These are phyloP conservation scores for Camellia oleifera DNA, from an alignment of 179 eudicot genomes.

Conservation along the genomic window DNA sequence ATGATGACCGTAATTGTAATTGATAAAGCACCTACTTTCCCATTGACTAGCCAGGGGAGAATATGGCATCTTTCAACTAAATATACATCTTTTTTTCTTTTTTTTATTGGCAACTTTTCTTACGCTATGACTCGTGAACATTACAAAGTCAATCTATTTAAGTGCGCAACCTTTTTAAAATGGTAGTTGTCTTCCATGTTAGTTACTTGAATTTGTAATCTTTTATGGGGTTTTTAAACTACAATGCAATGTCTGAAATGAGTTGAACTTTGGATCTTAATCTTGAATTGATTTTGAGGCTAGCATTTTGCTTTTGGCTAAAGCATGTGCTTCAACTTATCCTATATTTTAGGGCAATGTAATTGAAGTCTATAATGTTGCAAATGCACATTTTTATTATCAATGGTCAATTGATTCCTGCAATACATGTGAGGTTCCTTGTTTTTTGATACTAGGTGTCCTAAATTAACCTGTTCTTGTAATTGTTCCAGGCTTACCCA, in stretches of 20 bases:
- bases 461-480: background rate
- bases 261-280: background rate
- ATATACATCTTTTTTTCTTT: no score
- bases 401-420: background rate
- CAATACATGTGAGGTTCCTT: background rate
- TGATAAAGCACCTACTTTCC: no score
- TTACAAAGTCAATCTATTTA: background rate
- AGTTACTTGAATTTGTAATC: background rate
- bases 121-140: background rate
- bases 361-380: background rate
- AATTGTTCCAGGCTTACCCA: conserved; percentile 79
- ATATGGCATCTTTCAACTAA: no score
- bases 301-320: background rate
- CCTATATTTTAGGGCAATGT: background rate
- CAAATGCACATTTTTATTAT: background rate
- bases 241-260: background rate
- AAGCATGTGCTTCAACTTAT: background rate
- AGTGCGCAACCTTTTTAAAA: background rate
- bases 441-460: background rate
- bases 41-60: no score
- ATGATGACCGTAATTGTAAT: background rate
- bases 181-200: background rate
- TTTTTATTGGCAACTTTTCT: no score
- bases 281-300: background rate
- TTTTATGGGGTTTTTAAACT: background rate